Evolutionary conservation across 2,329 filamentous ascomycete species (phyloP).

Genomic region (Exophiala oligosperma): DNA sequence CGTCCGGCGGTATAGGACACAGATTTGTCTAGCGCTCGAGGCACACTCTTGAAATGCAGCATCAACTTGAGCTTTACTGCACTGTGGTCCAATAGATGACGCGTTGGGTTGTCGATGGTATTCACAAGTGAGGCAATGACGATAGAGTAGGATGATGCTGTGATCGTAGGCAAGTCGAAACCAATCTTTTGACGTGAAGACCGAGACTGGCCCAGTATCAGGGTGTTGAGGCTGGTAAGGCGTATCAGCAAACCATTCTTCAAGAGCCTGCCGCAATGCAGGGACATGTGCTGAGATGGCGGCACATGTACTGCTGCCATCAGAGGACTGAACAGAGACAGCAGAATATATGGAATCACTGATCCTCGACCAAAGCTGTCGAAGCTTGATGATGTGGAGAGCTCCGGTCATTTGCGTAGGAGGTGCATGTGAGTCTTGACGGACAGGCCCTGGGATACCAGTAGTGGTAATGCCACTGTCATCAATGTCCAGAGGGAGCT

Average conservation of each 20-base stretch:
- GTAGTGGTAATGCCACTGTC: not conserved
- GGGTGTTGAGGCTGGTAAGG: slow-evolving; percentile 21
- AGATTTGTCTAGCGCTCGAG: not conserved
- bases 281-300: slow-evolving; percentile 11
- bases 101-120: not conserved
- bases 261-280: slow-evolving; percentile 28
- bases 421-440: not conserved
- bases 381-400: slow-evolving; percentile 31
- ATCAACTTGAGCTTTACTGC: not conserved
- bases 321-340: slow-evolving; percentile 20
- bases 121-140: slow-evolving; percentile 21
- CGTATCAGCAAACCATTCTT: slow-evolving; percentile 29
- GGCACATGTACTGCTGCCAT: slow-evolving; percentile 2
- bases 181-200: slow-evolving; percentile 41
- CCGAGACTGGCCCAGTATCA: slow-evolving; percentile 20
- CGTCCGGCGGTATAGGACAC: not conserved
- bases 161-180: slow-evolving; percentile 41
- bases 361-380: slow-evolving; percentile 31
- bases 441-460: not conserved
- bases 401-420: slow-evolving; percentile 30
- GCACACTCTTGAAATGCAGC: slow-evolving; percentile 1
- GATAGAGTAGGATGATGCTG: slow-evolving; percentile 41
- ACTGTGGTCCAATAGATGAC: not conserved
- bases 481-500: not conserved
- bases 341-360: slow-evolving; percentile 25